phyloP scores from a whole-genome alignment of 1,139 yeast species.

The Arxiozyma bovina region DNA sequence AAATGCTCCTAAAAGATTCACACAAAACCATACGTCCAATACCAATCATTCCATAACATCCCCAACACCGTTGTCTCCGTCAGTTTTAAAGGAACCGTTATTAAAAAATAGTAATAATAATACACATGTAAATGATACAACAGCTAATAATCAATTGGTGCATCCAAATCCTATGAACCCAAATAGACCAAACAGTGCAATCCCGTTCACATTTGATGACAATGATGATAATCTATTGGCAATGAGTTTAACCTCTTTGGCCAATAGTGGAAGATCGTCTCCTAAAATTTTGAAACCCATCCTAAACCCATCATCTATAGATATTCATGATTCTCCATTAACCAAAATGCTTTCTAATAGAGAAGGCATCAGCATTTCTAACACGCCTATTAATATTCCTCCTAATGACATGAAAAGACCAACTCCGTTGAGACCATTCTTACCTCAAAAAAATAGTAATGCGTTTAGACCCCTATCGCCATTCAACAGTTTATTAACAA shows the following conservation, averaged over 20 bases:
- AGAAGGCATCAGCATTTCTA: background rate
- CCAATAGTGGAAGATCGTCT: constrained; percentile 30
- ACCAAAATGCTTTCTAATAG: constrained; percentile 1
- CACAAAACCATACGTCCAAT: background rate
- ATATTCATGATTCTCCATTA: constrained; percentile 3
- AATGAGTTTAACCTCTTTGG: constrained; percentile 30
- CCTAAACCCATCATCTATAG: background rate
- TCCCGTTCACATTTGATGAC: constrained; percentile 18
- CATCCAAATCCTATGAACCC: constrained; percentile 11
- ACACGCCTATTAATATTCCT: background rate
- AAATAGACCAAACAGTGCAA: constrained; percentile 10
- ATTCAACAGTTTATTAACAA: constrained; percentile 6
- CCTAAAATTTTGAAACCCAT: constrained; percentile 15
- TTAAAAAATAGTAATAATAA: background rate
- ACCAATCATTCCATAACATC: background rate
- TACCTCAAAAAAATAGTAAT: background rate
- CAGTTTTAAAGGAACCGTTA: background rate
- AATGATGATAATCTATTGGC: constrained; percentile 31
- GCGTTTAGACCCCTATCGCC: constrained; percentile 3
- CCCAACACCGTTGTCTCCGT: background rate
- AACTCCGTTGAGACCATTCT: constrained; percentile 5
- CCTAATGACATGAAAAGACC: background rate
- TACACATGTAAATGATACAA: background rate
- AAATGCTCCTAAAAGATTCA: background rate
- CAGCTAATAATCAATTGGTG: constrained; percentile 6